Evolutionary conservation across 768 basidiomycete genomes (phyloP).

Genomic region (Boletus subcaerulescens): DNA sequence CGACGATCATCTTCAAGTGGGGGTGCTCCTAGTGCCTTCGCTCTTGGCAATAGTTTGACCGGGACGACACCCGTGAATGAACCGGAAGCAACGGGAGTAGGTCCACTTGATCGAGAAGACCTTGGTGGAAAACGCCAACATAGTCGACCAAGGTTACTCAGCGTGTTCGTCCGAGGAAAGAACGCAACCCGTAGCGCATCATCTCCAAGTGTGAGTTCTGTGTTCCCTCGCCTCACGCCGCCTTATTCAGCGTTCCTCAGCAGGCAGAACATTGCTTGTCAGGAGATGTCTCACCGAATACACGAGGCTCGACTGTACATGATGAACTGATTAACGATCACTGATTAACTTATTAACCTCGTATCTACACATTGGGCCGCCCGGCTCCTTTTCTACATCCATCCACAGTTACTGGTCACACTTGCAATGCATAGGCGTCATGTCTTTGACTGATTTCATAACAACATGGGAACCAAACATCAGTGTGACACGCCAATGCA

Average conservation of each 20-base stretch:
- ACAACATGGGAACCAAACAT: background rate
- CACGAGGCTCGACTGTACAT: constrained; percentile 1
- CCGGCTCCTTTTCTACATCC: background rate
- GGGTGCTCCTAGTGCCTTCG: background rate
- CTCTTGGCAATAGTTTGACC: constrained; percentile 17
- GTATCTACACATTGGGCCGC: background rate
- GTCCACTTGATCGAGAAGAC: constrained; percentile 15
- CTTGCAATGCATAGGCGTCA: background rate
- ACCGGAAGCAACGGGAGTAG: constrained; percentile 36
- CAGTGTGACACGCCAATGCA: constrained; percentile 8
- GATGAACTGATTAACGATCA: constrained; percentile 1
- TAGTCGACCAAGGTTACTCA: constrained; percentile 31
- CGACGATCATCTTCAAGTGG: constrained; percentile 26
- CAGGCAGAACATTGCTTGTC: constrained; percentile 9
- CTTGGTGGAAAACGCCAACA: constrained; percentile 17
- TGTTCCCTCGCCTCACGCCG: background rate
- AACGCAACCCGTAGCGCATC: constrained; percentile 2
- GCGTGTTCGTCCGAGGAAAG: constrained; percentile 28
- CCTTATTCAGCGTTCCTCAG: background rate
- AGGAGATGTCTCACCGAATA: background rate
- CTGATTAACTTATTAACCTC: constrained; percentile 8
- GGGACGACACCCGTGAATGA: constrained; percentile 39
- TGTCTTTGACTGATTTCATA: background rate
- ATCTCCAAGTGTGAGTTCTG: constrained; percentile 12
- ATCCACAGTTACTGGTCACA: background rate